These are phyloP conservation scores for Calonectria montana DNA, from an alignment of 2,329 filamentous ascomycete species.

Conservation along the genomic window DNA sequence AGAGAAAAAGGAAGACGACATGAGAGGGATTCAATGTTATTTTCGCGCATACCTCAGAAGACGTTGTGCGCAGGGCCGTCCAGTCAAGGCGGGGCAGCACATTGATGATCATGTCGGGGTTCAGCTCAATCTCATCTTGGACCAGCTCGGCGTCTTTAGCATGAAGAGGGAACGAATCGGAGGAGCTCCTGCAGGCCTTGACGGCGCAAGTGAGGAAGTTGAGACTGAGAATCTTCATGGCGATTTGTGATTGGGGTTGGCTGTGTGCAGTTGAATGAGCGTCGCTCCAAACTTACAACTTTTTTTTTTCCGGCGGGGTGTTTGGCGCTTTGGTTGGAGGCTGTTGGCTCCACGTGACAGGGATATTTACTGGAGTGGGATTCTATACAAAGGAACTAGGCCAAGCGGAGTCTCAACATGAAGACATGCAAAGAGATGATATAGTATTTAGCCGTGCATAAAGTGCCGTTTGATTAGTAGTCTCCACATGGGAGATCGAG, in stretches of 20 bases:
- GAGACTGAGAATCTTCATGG: conserved; percentile 94
- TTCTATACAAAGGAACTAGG: neutral
- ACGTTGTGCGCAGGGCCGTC: conserved; percentile 80
- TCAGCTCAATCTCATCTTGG: conserved; percentile 85
- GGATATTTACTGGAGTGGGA: conserved; percentile 14
- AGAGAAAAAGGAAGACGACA: neutral
- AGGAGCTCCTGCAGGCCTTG: conserved; percentile 89
- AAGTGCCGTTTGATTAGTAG: neutral
- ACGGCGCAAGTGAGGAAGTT: conserved; percentile 98
- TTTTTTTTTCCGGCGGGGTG: conserved; percentile 45
- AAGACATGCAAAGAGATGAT: neutral
- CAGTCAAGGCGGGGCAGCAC: conserved; percentile 91
- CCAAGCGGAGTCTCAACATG: neutral
- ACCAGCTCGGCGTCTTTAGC: conserved; percentile 93
- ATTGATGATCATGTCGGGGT: conserved; percentile 83
- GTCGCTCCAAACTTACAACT: conserved; percentile 41
- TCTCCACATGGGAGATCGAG: neutral
- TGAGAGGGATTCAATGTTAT: conserved; percentile 30
- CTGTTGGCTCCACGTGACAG: conserved; percentile 46
- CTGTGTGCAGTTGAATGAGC: conserved; percentile 6
- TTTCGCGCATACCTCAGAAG: conserved; percentile 73
- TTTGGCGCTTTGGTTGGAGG: conserved; percentile 16
- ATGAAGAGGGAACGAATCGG: conserved; percentile 88
- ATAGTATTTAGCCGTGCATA: neutral
- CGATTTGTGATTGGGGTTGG: neutral